phyloP scores from a whole-genome alignment of 2,329 filamentous ascomycete genomes.

The Proliferodiscus dingleyae region DNA sequence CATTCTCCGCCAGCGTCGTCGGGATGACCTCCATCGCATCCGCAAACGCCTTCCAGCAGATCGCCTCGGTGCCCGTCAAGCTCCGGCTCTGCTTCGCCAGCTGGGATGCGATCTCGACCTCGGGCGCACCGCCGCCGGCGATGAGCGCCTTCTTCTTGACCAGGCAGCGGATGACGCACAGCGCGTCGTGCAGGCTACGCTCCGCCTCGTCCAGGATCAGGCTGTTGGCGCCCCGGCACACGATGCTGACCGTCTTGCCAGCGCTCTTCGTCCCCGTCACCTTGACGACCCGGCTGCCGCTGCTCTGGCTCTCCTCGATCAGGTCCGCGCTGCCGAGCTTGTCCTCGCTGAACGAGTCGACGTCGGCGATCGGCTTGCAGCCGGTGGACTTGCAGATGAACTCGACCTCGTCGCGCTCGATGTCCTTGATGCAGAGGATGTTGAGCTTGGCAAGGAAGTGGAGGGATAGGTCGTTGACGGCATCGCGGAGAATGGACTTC shows the following conservation, averaged over 20 bases:
- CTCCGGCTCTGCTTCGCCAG: constrained; percentile 77
- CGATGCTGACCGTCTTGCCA: constrained; percentile 87
- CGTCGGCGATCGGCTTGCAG: constrained; percentile 97
- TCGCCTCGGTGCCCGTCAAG: constrained; percentile 85
- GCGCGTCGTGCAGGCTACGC: constrained; percentile 91
- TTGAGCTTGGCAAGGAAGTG: constrained; percentile 97
- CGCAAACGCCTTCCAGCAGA: constrained; percentile 99
- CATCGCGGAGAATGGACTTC: constrained; percentile 95
- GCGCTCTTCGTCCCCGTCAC: constrained; percentile 83
- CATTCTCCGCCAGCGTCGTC: constrained; percentile 94
- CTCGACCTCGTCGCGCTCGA: constrained; percentile 97
- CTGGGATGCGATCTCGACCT: constrained; percentile 91
- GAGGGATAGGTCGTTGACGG: constrained; percentile 93
- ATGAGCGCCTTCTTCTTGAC: constrained; percentile 99
- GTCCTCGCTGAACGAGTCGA: constrained; percentile 98
- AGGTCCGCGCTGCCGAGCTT: constrained; percentile 93
- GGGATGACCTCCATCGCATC: constrained; percentile 97
- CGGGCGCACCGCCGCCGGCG: constrained; percentile 90
- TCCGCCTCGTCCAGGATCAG: constrained; percentile 96
- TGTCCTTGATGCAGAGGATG: constrained; percentile 94
- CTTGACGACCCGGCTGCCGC: constrained; percentile 89
- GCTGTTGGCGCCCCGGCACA: constrained; percentile 88
- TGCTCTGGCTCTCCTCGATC: constrained; percentile 84
- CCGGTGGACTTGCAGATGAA: constrained; percentile 99
- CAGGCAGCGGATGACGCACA: constrained; percentile 93